Conservation (phyloP, 208 protist species). For the Strigomonas culicis region DNA sequence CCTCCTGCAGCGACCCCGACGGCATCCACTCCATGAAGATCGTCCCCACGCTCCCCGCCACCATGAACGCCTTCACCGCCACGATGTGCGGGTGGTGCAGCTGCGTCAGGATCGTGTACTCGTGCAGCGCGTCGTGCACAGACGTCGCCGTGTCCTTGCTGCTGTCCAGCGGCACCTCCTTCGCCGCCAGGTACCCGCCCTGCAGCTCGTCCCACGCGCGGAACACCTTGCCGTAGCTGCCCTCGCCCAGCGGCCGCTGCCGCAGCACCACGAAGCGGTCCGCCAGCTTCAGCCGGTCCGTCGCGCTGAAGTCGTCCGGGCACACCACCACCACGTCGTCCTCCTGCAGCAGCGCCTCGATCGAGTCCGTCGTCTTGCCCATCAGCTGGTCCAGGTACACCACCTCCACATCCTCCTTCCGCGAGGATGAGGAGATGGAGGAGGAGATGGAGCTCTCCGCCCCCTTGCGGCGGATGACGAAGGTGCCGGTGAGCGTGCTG, state of each 20-base stretch:
- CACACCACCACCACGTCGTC: slow-evolving; percentile 63
- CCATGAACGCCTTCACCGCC: slow-evolving; percentile 60
- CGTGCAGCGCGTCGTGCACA: slow-evolving; percentile 33
- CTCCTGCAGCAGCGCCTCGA: slow-evolving; percentile 36
- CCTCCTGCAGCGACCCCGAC: slow-evolving; percentile 54
- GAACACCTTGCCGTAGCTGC: slow-evolving; percentile 52
- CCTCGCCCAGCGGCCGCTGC: slow-evolving; percentile 30
- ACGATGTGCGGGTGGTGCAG: slow-evolving; percentile 70
- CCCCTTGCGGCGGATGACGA: too few relatives aligned
- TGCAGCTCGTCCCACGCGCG: slow-evolving; percentile 56
- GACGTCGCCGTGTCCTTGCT: slow-evolving; percentile 21
- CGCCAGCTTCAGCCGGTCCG: slow-evolving; percentile 36
- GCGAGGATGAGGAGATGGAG: too few relatives aligned
- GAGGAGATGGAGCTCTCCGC: too few relatives aligned
- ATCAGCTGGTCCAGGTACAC: background rate
- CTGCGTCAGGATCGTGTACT: slow-evolving; percentile 65
- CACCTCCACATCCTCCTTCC: too few relatives aligned
- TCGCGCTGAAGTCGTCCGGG: slow-evolving; percentile 43
- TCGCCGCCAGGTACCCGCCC: slow-evolving; percentile 60
- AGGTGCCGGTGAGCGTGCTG: too few relatives aligned
- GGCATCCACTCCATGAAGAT: slow-evolving; percentile 84
- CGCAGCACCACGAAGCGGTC: slow-evolving; percentile 49
- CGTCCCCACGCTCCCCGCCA: slow-evolving; percentile 30
- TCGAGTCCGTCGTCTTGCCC: background rate
- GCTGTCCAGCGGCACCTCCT: slow-evolving; percentile 50